Percentiles rank a stretch among this genome's conserved stretches.
Conservation (phyloP, 2,329 filamentous ascomycete species). For the Didymella pinodella region DNA sequence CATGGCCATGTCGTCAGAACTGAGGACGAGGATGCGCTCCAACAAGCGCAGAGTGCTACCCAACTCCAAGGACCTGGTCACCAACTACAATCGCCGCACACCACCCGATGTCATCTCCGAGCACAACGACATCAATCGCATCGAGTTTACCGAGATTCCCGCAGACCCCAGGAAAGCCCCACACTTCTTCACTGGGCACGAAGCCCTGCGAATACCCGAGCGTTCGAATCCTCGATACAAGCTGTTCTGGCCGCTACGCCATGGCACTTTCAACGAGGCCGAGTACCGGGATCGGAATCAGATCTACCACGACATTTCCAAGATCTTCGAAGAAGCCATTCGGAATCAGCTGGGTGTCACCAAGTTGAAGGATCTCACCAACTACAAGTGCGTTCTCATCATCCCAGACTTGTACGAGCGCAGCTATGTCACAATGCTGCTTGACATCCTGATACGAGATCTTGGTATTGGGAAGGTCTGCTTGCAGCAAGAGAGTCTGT, state of each 20-base stretch:
- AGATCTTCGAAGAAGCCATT: slow-evolving; percentile 85
- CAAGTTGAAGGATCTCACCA: slow-evolving; percentile 80
- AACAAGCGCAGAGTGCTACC: slow-evolving; percentile 95
- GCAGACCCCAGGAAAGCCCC: slow-evolving; percentile 67
- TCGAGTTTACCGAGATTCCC: slow-evolving; percentile 92
- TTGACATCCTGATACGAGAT: slow-evolving; percentile 86
- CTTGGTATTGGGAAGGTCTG: slow-evolving; percentile 89
- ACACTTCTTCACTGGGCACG: slow-evolving; percentile 80
- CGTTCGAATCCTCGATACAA: slow-evolving; percentile 88
- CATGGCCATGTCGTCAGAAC: slow-evolving; percentile 80
- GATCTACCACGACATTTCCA: slow-evolving; percentile 85
- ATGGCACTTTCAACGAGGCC: slow-evolving; percentile 88
- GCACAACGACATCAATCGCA: slow-evolving; percentile 91
- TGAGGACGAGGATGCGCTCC: slow-evolving; percentile 87
- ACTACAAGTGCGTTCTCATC: slow-evolving; percentile 96
- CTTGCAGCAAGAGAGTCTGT: slow-evolving; percentile 95
- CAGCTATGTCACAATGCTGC: slow-evolving; percentile 81
- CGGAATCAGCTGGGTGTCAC: slow-evolving; percentile 82
- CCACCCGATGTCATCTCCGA: slow-evolving; percentile 87
- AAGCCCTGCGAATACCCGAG: slow-evolving; percentile 87
- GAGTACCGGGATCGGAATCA: slow-evolving; percentile 84
- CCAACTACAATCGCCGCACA: slow-evolving; percentile 89
- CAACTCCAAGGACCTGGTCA: slow-evolving; percentile 95
- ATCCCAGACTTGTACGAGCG: slow-evolving; percentile 98
- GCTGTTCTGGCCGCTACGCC: slow-evolving; percentile 87